Conservation (phyloP, 768 basidiomycete genomes). For the Boletus sp. region DNA sequence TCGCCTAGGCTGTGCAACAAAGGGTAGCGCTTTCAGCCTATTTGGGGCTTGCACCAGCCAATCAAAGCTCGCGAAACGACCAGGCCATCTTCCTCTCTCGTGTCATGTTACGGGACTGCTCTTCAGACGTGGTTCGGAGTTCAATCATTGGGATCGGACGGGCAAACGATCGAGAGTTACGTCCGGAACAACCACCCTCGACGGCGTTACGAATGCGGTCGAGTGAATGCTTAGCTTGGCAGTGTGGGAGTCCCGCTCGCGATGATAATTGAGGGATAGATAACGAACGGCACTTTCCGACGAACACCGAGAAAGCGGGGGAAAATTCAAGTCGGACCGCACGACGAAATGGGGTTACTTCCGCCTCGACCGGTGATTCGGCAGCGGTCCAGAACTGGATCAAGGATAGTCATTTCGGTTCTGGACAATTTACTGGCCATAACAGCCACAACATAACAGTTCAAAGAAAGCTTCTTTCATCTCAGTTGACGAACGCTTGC, state of each 20-base stretch:
- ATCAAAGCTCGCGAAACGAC: neutral
- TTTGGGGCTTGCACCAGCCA: neutral
- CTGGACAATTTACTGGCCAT: neutral
- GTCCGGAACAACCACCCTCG: neutral
- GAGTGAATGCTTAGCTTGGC: neutral
- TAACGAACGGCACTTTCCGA: neutral
- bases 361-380: neutral
- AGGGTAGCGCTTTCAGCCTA: no score
- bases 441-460: neutral
- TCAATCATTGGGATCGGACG: neutral
- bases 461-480: neutral
- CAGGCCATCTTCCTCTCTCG: neutral
- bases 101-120: neutral
- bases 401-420: neutral
- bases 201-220: neutral
- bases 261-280: neutral
- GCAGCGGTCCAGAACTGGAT: neutral
- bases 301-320: no score
- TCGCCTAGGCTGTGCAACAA: no score
- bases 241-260: neutral
- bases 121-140: neutral
- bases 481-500: slow-evolving; percentile 73
- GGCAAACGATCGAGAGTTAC: neutral
- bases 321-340: neutral
- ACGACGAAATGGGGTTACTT: neutral